A percentile compares a stretch with the other conserved stretches of the same genome.
Evolutionary conservation across 176 grass and related monocot species (phyloP).

Genomic region (Luzula sylvatica): DNA sequence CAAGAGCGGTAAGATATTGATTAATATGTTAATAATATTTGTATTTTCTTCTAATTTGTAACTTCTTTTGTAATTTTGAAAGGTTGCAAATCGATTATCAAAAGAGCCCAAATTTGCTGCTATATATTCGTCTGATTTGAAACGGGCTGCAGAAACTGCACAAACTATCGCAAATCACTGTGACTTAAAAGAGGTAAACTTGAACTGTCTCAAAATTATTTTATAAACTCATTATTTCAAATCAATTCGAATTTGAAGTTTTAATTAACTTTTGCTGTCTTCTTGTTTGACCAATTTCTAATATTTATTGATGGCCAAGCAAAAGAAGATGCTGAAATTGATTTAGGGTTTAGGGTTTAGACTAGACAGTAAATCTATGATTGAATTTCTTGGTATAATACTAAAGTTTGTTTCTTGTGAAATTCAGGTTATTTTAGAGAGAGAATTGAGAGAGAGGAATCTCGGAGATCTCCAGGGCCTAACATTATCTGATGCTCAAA

Average conservation of each 20-base stretch:
- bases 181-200: conserved; percentile 55
- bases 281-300: not conserved
- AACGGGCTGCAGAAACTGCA: conserved; percentile 75
- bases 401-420: no score
- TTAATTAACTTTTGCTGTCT: not conserved
- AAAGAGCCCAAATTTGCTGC: conserved; percentile 54
- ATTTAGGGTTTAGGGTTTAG: no score
- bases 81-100: conserved; percentile 60
- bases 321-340: no score
- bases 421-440: conserved; percentile 47
- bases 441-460: conserved; percentile 59
- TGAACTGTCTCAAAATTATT: no score
- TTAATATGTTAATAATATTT: not conserved
- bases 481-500: conserved; percentile 47
- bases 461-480: conserved; percentile 80
- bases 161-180: conserved; percentile 53
- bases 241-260: not conserved
- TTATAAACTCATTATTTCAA: not conserved
- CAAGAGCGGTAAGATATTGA: conserved; percentile 46
- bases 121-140: conserved; percentile 88
- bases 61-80: conserved; percentile 16
- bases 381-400: no score
- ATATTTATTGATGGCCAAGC: not conserved
- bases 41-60: conserved; percentile 28
- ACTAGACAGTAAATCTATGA: no score